phyloP scores from a whole-genome alignment of 1,139 yeast species.

The Hemisphaericaspora xylofermentans region DNA sequence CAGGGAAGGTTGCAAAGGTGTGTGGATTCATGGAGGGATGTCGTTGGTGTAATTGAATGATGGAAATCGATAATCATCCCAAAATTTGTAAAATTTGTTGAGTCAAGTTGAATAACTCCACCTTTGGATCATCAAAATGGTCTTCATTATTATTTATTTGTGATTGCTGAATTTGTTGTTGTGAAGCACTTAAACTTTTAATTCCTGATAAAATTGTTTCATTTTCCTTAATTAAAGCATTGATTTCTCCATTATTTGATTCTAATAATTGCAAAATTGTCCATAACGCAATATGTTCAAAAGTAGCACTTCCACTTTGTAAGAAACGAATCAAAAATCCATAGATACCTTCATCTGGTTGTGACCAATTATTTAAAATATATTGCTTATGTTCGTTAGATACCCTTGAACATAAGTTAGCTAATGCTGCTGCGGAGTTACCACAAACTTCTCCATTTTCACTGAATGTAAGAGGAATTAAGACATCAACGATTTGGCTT shows the following conservation, averaged over 20 bases:
- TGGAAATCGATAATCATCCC: conserved; percentile 24
- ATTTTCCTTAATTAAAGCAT: conserved; percentile 59
- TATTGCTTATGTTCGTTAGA: conserved; percentile 68
- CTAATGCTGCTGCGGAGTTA: conserved; percentile 96
- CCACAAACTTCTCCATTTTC: conserved; percentile 96
- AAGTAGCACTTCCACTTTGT: conserved; percentile 86
- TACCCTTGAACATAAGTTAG: conserved; percentile 89
- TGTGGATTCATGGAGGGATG: neutral
- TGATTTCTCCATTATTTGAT: conserved; percentile 73
- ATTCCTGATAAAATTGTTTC: conserved; percentile 58
- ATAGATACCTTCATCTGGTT: conserved; percentile 81
- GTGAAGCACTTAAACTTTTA: conserved; percentile 47
- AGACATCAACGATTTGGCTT: conserved; percentile 81
- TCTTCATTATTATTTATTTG: conserved; percentile 30
- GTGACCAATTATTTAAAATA: conserved; percentile 76
- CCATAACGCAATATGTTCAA: conserved; percentile 98
- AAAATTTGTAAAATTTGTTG: conserved; percentile 67
- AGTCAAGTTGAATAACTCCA: conserved; percentile 73
- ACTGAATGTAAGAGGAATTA: conserved; percentile 87
- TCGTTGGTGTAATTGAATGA: neutral
- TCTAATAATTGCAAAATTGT: conserved; percentile 90
- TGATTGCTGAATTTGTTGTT: conserved; percentile 34
- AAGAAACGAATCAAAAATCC: conserved; percentile 82
- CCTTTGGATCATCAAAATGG: conserved; percentile 61
- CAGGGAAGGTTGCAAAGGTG: neutral